Evolutionary conservation across 805 yeast species (phyloP).

Genomic region (Saturnispora saitoi): DNA sequence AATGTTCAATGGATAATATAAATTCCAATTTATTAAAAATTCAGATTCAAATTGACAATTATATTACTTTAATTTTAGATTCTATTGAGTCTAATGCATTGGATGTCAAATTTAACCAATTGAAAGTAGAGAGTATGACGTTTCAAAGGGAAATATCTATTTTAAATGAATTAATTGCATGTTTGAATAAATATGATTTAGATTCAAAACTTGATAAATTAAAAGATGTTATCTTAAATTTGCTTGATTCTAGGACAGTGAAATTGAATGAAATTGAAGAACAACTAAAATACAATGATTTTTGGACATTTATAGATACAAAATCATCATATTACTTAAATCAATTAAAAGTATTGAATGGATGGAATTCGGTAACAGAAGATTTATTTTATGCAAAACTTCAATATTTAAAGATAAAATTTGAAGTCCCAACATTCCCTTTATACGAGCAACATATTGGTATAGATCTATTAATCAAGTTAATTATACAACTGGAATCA

Average conservation of each 20-base stretch:
- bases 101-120: background rate
- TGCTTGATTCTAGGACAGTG: background rate
- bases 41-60: background rate
- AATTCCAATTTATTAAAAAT: background rate
- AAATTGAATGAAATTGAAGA: slow-evolving; percentile 16
- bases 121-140: background rate
- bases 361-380: slow-evolving; percentile 45
- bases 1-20: background rate
- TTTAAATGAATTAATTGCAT: background rate
- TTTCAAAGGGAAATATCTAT: background rate
- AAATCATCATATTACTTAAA: slow-evolving; percentile 39
- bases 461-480: slow-evolving; percentile 8
- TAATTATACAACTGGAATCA: slow-evolving; percentile 1
- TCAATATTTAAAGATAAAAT: slow-evolving; percentile 35
- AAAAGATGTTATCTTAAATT: background rate
- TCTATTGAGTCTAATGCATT: background rate
- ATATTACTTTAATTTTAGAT: background rate
- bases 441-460: background rate
- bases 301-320: slow-evolving; percentile 30
- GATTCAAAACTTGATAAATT: background rate
- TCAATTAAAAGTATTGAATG: slow-evolving; percentile 42
- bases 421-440: slow-evolving; percentile 36
- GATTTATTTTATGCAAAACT: slow-evolving; percentile 31
- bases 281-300: slow-evolving; percentile 40
- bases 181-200: background rate